Percentiles rank a stretch among this genome's conserved stretches.
phyloP scores from a whole-genome alignment of 805 yeast genomes.

The Maudiozyma barnettii region DNA sequence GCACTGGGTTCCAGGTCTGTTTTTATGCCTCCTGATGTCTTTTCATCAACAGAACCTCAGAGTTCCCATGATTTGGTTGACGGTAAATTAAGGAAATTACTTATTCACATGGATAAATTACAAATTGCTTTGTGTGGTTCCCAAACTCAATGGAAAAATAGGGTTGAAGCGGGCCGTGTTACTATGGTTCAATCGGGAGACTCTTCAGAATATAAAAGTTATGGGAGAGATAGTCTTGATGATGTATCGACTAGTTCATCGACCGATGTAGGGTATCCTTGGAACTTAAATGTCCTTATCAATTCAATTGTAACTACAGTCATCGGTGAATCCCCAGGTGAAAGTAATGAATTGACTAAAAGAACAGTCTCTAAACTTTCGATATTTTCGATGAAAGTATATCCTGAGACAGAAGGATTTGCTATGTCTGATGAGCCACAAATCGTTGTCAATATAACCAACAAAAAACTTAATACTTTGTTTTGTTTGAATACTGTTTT shows the following conservation, averaged over 20 bases:
- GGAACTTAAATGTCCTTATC: conserved; percentile 20
- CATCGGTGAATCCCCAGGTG: conserved; percentile 28
- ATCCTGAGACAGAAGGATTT: conserved; percentile 19
- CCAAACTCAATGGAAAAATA: conserved; percentile 21
- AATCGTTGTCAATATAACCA: conserved; percentile 18
- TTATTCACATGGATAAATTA: conserved; percentile 19
- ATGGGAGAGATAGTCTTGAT: conserved; percentile 11
- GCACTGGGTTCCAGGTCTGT: conserved; percentile 36
- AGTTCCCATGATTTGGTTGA: conserved; percentile 33
- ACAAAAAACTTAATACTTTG: conserved; percentile 25
- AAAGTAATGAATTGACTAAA: conserved; percentile 16
- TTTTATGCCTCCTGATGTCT: conserved; percentile 33
- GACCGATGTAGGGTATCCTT: conserved; percentile 25
- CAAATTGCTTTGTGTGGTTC: conserved; percentile 19
- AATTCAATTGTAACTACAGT: conserved; percentile 22
- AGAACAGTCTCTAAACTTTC: conserved; percentile 30
- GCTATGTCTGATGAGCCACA: conserved; percentile 14
- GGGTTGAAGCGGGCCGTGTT: conserved; percentile 12
- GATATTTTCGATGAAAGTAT: conserved; percentile 15
- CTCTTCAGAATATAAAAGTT: conserved; percentile 6
- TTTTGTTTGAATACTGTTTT: conserved; percentile 38
- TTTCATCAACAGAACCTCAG: conserved; percentile 27
- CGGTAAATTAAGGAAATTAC: conserved; percentile 32
- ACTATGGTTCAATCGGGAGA: conserved; percentile 15
- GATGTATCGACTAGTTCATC: conserved; percentile 25